Conservation (phyloP, 495 filamentous ascomycete genomes). For the Evernia prunastri region DNA sequence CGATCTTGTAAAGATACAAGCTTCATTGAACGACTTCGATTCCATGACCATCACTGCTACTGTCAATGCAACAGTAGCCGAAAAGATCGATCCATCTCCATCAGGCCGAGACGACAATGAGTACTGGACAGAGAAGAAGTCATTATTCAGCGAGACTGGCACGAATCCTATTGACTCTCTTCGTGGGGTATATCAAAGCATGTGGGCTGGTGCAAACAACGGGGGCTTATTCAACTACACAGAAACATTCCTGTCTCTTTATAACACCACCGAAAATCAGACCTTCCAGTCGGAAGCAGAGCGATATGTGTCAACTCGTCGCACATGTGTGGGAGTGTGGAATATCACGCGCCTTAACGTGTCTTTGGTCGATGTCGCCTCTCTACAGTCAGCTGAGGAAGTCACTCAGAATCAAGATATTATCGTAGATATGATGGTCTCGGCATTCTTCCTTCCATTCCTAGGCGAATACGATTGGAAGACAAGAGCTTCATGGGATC, state of each 20-base stretch:
- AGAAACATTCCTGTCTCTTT: background rate
- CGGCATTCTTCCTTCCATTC: background rate
- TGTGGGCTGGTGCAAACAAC: background rate
- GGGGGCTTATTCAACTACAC: background rate
- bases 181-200: background rate
- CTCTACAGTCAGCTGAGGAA: background rate
- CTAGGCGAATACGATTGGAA: conserved; percentile 8
- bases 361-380: background rate
- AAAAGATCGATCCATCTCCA: background rate
- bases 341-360: conserved; percentile 4
- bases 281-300: conserved; percentile 5
- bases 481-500: background rate
- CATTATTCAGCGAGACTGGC: background rate
- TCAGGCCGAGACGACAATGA: background rate
- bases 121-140: background rate
- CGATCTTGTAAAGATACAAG: background rate
- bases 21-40: background rate
- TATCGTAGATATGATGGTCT: background rate
- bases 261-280: background rate
- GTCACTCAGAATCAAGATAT: background rate
- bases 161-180: background rate
- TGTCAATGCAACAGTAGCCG: conserved; percentile 14
- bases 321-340: conserved; percentile 10
- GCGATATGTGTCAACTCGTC: conserved; percentile 3
- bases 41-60: background rate